Percentiles rank a stretch among this genome's conserved stretches.
Conservation (phyloP, 2,329 filamentous ascomycete genomes). For the Aspergillus pseudoterreus region DNA sequence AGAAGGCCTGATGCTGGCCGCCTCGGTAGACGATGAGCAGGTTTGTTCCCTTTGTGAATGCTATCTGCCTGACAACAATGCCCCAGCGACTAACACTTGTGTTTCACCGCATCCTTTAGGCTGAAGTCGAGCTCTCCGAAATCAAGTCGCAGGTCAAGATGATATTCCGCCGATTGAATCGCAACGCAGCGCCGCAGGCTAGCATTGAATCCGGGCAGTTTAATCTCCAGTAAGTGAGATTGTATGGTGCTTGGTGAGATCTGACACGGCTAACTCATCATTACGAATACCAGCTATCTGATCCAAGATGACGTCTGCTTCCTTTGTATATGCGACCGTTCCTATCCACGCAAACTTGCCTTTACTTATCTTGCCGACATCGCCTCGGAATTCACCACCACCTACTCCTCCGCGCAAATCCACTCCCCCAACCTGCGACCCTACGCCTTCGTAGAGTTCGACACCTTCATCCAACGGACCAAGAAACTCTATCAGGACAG, state of each 20-base stretch:
- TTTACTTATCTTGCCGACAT: conserved; percentile 97
- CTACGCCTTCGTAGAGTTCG: conserved; percentile 97
- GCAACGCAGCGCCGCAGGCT: conserved; percentile 85
- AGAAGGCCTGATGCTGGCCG: conserved; percentile 86
- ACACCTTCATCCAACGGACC: conserved; percentile 91
- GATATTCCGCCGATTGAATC: conserved; percentile 80
- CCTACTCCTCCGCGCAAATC: conserved; percentile 71
- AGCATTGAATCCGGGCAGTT: conserved; percentile 83
- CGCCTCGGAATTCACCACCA: conserved; percentile 82
- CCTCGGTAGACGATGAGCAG: conserved; percentile 88
- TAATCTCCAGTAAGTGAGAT: conserved; percentile 70
- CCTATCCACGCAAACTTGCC: conserved; percentile 95
- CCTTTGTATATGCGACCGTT: conserved; percentile 86
- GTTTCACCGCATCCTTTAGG: conserved; percentile 34
- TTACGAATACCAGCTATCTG: conserved; percentile 61
- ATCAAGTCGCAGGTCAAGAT: conserved; percentile 89
- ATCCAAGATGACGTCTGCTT: conserved; percentile 82
- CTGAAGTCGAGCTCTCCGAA: conserved; percentile 73
- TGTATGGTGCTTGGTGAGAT: background rate
- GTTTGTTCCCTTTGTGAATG: conserved; percentile 38
- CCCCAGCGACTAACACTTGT: conserved; percentile 6
- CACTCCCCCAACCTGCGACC: conserved; percentile 73
- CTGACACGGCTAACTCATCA: background rate
- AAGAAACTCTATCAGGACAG: conserved; percentile 93
- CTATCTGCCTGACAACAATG: background rate